These are phyloP conservation scores for Dactylonectria estremocensis DNA, from an alignment of 2,329 filamentous ascomycete species.

Conservation along the genomic window DNA sequence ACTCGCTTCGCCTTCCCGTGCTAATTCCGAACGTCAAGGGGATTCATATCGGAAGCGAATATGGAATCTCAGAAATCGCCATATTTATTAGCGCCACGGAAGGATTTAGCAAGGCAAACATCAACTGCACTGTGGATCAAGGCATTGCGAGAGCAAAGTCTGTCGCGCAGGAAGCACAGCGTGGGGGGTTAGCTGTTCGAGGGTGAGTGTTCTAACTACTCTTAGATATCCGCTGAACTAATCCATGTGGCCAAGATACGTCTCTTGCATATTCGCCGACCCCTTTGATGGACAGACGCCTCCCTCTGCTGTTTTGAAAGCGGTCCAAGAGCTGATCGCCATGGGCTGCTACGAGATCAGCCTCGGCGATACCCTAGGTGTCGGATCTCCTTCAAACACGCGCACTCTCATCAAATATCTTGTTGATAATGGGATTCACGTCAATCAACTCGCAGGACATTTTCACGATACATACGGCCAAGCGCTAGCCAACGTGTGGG, in stretches of 20 bases:
- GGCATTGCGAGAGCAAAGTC: constrained; percentile 65
- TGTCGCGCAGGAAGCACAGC: constrained; percentile 61
- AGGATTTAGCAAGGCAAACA: constrained; percentile 70
- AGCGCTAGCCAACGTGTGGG: constrained; percentile 76
- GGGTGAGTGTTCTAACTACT: constrained; percentile 49
- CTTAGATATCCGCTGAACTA: background rate
- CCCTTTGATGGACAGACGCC: constrained; percentile 60
- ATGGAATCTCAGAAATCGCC: constrained; percentile 53
- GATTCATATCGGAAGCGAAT: constrained; percentile 58
- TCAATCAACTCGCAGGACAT: constrained; percentile 72
- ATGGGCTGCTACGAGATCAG: constrained; percentile 78
- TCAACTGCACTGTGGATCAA: constrained; percentile 71
- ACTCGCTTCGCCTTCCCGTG: constrained; percentile 34
- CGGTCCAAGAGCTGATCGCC: constrained; percentile 65
- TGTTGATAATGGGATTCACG: constrained; percentile 66
- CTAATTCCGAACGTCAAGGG: constrained; percentile 71
- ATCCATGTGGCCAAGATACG: constrained; percentile 52
- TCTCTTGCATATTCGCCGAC: constrained; percentile 70
- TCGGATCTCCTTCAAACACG: constrained; percentile 62
- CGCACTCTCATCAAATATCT: constrained; percentile 65
- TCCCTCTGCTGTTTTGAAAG: constrained; percentile 50
- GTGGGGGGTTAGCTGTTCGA: constrained; percentile 62
- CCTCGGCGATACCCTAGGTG: constrained; percentile 77
- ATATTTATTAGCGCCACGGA: constrained; percentile 74
- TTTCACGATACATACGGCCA: constrained; percentile 83